Evolutionary conservation across 2,329 filamentous ascomycete species (phyloP), one percentile per base, ranked within the genome.

Genomic region (Oidium heveae): DNA sequence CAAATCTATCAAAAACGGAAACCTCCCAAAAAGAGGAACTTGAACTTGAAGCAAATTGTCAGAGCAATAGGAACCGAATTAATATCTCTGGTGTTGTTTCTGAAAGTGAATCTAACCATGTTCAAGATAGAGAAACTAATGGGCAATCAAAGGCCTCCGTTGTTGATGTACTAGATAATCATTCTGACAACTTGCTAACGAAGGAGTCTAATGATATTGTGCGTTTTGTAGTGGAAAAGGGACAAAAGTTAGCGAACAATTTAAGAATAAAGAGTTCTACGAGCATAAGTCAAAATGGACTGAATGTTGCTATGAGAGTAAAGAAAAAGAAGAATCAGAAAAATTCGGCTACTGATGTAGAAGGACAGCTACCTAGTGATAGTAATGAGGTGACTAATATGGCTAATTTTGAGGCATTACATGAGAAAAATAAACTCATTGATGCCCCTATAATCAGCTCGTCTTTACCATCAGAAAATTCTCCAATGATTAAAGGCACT

Each of bases 91-190:
- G 63, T 18, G 69, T 69, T 1, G 72, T 62, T 58, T 55, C 53
- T 66, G 58, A 54, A 57, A 60, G 60, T 63, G 47, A 66, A 68
- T 56, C 71, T 72, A 8, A 69, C 68, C 10, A 76, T 8, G 9
- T 32, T 32, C 28, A 32, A 6, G 28, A 32, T 8, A 32, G 28
- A 8, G 28, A 32, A 32, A 32, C 28, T 4, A 32, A 32, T 32
- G 1, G 28, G 28, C 28, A 32, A 32, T 4, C 5, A 16, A 39
- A 39, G n/a, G 37, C 13, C 7, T 39, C 12, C 13, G 4, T n/a
- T 39, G 5, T n/a, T 16, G 37, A 39, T n/a, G 37, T 1, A 39
- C 37, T 15, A 39, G 37, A n/a, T 39, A 39, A 39, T 32, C 28
- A 6, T 8, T 32, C 28, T 32, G 28, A 32, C 28, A 32, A 32